Conservation (phyloP, 2,329 filamentous ascomycete genomes). For the Capronia epimyces region DNA sequence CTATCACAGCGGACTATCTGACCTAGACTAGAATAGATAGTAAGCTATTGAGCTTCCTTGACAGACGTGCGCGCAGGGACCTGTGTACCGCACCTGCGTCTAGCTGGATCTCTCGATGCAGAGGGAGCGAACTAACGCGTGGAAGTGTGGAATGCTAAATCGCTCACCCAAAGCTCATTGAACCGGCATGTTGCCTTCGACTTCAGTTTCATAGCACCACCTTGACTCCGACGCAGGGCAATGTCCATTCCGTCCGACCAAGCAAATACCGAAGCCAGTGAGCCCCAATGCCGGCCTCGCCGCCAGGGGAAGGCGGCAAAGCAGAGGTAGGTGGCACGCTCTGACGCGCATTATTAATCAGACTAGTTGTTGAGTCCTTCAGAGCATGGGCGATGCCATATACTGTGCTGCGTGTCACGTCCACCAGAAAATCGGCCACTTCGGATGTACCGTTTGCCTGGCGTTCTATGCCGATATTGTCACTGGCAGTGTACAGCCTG, state of each 20-base stretch:
- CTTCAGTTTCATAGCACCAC: conserved; percentile 17
- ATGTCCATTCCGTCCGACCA: conserved; percentile 78
- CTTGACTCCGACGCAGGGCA: conserved; percentile 86
- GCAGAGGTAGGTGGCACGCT: conserved; percentile 38
- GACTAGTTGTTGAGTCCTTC: conserved; percentile 24
- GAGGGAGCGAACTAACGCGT: background rate
- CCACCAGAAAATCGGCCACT: conserved; percentile 37
- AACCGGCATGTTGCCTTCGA: too few relatives aligned
- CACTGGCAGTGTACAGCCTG: conserved; percentile 45
- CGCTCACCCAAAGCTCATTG: too few relatives aligned
- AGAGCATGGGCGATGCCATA: conserved; percentile 62
- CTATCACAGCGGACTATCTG: conserved; percentile 7
- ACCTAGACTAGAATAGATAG: conserved; percentile 21
- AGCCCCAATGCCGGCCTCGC: conserved; percentile 67
- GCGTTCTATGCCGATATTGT: background rate
- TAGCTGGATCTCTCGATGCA: background rate
- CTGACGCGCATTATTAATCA: conserved; percentile 52
- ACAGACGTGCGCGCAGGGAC: background rate
- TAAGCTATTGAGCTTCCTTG: conserved; percentile 10
- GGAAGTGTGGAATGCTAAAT: too few relatives aligned
- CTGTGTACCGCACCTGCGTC: background rate
- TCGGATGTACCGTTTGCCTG: conserved; percentile 30
- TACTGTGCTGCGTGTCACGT: conserved; percentile 63
- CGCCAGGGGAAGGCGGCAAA: conserved; percentile 33
- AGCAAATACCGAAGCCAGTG: conserved; percentile 81